Base-by-base conservation (phyloP, 2,329 filamentous ascomycete genomes). In the Sporothrix luriei region DNA sequence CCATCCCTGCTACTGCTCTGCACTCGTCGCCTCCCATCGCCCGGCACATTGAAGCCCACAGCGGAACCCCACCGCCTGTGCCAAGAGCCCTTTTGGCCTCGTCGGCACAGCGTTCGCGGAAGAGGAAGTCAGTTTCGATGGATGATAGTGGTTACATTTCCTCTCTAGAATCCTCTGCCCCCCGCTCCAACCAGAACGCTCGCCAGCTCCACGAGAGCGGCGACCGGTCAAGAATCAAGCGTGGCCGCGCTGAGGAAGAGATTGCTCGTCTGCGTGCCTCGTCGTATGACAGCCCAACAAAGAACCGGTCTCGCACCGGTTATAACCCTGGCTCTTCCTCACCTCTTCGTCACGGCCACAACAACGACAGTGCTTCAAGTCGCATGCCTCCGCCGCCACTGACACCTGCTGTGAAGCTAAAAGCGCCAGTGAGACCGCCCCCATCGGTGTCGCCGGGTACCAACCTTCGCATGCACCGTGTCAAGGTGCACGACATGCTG, bases 91-190 rank as follows among this genome's bases (percentile, higher is more conserved):
- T 84, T 49, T 29, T 73, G 6, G 68, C 66, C 0, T 74, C 73
- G 10, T 91, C 91, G n/a, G 85, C 85, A 55, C 81, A 83, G 66
- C 88, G 88, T 66, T 87, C 88, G 51, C 89, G 90, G 74, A 92
- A 92, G 80, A 90, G 91, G 74, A 94, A 93, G 78, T 88, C 91
- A 75, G 87, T 87, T 40, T 90, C 91, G 14, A 90, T 96, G 83
- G 92, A 87, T 76, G 95, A 99, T 79, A 98, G 94, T 77, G 95
- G 95, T 52, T 99, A 98, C 79, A 97, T 97, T 78, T 98, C 95
- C 1, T 97, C 94, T 0, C 85, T 98, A 21, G 94, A 97, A 75
- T 98, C 95, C 2, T 98, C 95, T 0, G 93, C 86, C 16, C 86
- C 92, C 78, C 88, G 94, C 71, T 89, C 91, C 62, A 88, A 89